These are phyloP conservation scores for Nitzschia sp. DNA, from an alignment of 108 stramenopile species.

Conservation along the genomic window DNA sequence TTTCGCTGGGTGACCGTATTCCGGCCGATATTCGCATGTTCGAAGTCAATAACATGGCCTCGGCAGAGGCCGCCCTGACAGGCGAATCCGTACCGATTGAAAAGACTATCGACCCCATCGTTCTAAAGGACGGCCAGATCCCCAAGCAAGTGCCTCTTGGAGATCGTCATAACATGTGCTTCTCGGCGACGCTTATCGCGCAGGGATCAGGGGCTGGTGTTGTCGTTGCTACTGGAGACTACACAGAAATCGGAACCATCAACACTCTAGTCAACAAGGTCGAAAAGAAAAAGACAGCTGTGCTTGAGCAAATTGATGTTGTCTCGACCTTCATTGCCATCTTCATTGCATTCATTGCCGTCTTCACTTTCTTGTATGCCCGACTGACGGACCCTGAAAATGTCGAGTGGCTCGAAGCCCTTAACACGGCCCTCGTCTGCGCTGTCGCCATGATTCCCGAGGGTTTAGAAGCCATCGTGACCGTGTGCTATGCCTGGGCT, in stretches of 20 bases:
- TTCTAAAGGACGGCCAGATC: slow-evolving; percentile 25
- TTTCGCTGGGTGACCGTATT: slow-evolving; percentile 76
- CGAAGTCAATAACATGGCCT: slow-evolving; percentile 65
- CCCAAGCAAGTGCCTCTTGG: slow-evolving; percentile 78
- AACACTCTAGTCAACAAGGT: slow-evolving; percentile 78
- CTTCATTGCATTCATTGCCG: slow-evolving; percentile 74
- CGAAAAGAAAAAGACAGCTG: slow-evolving; percentile 89
- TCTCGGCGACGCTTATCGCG: slow-evolving; percentile 89
- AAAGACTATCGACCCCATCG: slow-evolving; percentile 69
- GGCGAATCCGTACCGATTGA: slow-evolving; percentile 91
- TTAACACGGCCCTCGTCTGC: slow-evolving; percentile 79
- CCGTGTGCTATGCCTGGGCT: slow-evolving; percentile 89
- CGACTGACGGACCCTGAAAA: slow-evolving; percentile 58
- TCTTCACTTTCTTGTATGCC: slow-evolving; percentile 79
- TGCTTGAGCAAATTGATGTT: slow-evolving; percentile 88
- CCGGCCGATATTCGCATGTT: slow-evolving; percentile 93
- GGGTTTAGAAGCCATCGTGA: slow-evolving; percentile 95
- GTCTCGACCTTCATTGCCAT: slow-evolving; percentile 85
- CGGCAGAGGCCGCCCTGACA: slow-evolving; percentile 88
- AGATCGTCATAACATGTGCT: slow-evolving; percentile 84
- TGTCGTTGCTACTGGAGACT: slow-evolving; percentile 79
- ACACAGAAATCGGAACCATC: slow-evolving; percentile 97
- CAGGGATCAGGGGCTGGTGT: slow-evolving; percentile 87
- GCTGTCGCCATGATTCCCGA: slow-evolving; percentile 98
- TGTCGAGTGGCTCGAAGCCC: slow-evolving; percentile 51